phyloP scores from a whole-genome alignment of 192 early-diverging fungal species.

The Rhizoclosmatium sp. region DNA sequence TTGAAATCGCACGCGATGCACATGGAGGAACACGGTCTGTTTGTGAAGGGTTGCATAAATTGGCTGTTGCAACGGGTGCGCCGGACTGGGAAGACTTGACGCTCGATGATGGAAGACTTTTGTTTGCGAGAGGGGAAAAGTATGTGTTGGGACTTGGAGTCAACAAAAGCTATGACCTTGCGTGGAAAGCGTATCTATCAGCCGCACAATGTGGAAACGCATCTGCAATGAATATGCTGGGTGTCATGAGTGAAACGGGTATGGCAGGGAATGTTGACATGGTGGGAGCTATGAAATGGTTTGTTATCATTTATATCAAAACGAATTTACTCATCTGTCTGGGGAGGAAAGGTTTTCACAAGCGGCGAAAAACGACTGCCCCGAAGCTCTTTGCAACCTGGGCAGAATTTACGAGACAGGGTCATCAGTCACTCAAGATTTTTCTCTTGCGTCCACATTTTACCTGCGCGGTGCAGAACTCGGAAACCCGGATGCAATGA shows the following conservation, averaged over 20 bases:
- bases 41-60: constrained; percentile 51
- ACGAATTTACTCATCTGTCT: neutral
- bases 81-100: constrained; percentile 63
- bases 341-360: constrained; percentile 25
- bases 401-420: constrained; percentile 58
- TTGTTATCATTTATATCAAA: neutral
- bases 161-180: constrained; percentile 52
- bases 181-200: constrained; percentile 57
- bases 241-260: constrained; percentile 61
- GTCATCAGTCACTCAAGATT: constrained; percentile 44
- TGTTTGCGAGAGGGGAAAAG: constrained; percentile 62
- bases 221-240: constrained; percentile 60
- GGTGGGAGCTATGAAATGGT: constrained; percentile 50
- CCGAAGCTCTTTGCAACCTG: constrained; percentile 53
- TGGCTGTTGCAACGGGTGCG: constrained; percentile 60
- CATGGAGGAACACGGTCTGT: constrained; percentile 33
- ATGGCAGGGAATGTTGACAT: constrained; percentile 58
- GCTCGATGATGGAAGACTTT: constrained; percentile 51
- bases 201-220: constrained; percentile 48
- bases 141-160: constrained; percentile 60
- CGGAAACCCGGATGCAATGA: constrained; percentile 52
- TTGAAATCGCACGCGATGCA: constrained; percentile 46
- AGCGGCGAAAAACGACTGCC: constrained; percentile 40
- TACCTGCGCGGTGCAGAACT: constrained; percentile 54
- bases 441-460: constrained; percentile 31